Evolutionary conservation across 1,139 yeast species (phyloP), one percentile per base, ranked within the genome.

Genomic region (Saccharomyces uvarum): DNA sequence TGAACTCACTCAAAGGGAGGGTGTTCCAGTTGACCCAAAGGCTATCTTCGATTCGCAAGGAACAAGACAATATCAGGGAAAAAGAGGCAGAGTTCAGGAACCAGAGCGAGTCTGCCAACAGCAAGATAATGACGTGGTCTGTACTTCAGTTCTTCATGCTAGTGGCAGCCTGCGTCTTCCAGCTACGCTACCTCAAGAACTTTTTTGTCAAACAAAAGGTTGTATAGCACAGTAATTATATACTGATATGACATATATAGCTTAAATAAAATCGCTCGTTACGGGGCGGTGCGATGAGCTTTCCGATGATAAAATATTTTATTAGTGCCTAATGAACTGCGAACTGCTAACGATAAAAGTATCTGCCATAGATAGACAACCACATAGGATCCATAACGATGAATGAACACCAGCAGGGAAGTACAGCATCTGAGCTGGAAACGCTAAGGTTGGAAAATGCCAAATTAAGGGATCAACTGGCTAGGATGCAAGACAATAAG

Each of bases 141-240:
- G 55, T 80, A n/a, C 57, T 81, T 8, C 86, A 83, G 64, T 59
- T 78, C 2, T 53, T 72, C 9, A 79, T 77, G 0, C 65, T 82
- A 47, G 59, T 74, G 7, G 67, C 70, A 7, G 77, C 84, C 2
- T 83, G 90, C 58, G 73, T 75, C 13, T 81, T 86, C 77, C 93
- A 86, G 69, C 66, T 84, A 57, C 71, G 76, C 55, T 83, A 82
- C 54, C 72, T 84, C 62, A 80, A 80, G 64, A 71, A 78, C 50
- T 82, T 83, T 74, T 83, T 84, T 65, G 76, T 81, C 54, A 83
- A 83, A 67, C 84, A 81, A 61, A 83, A 83, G 68, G 74, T 81
- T 33, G 76, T 80, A 41, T 81, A 70, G 61, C 31, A 28, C 9
- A 8, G 29, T 47, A n/a, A 6, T 19, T 28, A 8, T 28, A 28